Percentiles rank a stretch among this genome's conserved stretches.
Conservation (phyloP, 805 yeast species). For the Kockiozyma suomiensis region DNA sequence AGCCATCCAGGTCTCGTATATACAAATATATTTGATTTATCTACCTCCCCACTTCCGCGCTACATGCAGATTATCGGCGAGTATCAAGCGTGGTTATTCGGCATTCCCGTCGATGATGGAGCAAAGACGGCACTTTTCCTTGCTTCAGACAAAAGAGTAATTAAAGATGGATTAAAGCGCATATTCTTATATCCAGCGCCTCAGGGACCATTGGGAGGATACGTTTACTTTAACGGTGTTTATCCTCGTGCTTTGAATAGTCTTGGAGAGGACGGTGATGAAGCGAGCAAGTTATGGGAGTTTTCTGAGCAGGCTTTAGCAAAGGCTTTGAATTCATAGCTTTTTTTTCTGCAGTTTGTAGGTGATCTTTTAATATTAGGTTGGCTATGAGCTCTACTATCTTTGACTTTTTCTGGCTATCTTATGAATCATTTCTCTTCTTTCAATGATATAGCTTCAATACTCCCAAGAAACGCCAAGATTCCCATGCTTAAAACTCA, state of each 20-base stretch:
- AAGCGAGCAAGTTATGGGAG: slow-evolving; percentile 23
- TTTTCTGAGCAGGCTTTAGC: slow-evolving; percentile 28
- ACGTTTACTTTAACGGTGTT: slow-evolving; percentile 16
- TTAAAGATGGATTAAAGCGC: slow-evolving; percentile 10
- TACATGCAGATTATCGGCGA: slow-evolving; percentile 14
- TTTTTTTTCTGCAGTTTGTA: too few relatives aligned
- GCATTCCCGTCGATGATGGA: slow-evolving; percentile 28
- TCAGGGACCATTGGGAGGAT: slow-evolving; percentile 21
- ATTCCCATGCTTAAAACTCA: too few relatives aligned
- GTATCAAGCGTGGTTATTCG: slow-evolving; percentile 15
- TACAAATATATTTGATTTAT: slow-evolving; percentile 24
- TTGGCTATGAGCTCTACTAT: too few relatives aligned
- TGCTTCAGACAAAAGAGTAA: slow-evolving; percentile 20
- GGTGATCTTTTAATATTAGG: too few relatives aligned
- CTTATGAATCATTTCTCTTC: too few relatives aligned
- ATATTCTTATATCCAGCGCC: slow-evolving; percentile 24
- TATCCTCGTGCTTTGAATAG: slow-evolving; percentile 12
- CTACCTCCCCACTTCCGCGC: slow-evolving; percentile 23
- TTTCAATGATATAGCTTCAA: too few relatives aligned
- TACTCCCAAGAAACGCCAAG: too few relatives aligned
- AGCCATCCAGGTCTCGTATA: slow-evolving; percentile 30
- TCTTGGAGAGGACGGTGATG: slow-evolving; percentile 15
- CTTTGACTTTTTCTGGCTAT: too few relatives aligned
- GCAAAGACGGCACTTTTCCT: slow-evolving; percentile 27
- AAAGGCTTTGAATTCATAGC: slow-evolving; percentile 8